Percentiles rank a stretch among this genome's conserved stretches.
Conservation (phyloP, 768 basidiomycete genomes). For the Trametes elegans region DNA sequence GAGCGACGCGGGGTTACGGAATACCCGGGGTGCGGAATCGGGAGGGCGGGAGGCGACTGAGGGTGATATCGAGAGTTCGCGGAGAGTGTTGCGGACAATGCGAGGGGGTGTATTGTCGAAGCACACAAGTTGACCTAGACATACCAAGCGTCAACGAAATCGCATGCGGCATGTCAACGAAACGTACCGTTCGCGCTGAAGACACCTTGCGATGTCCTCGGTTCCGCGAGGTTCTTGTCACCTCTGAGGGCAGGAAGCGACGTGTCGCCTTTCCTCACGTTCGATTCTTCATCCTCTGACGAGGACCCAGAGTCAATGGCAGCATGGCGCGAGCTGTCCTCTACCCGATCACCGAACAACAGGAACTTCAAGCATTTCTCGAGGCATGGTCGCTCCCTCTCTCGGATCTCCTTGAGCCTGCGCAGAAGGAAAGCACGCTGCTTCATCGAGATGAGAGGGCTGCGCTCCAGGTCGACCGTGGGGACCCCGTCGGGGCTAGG, state of each 20-base stretch:
- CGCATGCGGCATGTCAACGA: background rate
- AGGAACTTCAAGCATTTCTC: conserved; percentile 83
- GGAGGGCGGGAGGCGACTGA: conserved; percentile 24
- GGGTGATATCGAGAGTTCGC: conserved; percentile 48
- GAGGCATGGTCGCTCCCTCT: conserved; percentile 76
- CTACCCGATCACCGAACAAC: conserved; percentile 61
- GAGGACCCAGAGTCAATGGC: conserved; percentile 59
- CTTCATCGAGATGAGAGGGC: conserved; percentile 73
- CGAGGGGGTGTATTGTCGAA: conserved; percentile 81
- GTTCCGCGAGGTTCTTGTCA: conserved; percentile 79
- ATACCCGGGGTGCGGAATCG: conserved; percentile 34
- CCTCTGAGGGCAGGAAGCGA: conserved; percentile 56
- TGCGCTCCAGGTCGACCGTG: conserved; percentile 79
- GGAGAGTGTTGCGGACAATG: conserved; percentile 57
- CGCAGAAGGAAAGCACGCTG: conserved; percentile 78
- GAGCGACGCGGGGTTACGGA: conserved; percentile 65
- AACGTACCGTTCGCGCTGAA: conserved; percentile 83
- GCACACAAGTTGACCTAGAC: conserved; percentile 76
- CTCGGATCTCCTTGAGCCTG: conserved; percentile 68
- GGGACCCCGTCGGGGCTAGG: conserved; percentile 73
- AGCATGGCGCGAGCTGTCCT: conserved; percentile 31
- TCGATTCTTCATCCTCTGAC: conserved; percentile 57
- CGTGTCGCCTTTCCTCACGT: conserved; percentile 43
- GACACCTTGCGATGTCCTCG: conserved; percentile 81
- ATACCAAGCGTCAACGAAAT: background rate